Evolutionary conservation across 2,329 filamentous ascomycete genomes (phyloP), one percentile per base, ranked within the genome.

Genomic region (Penicillium olsonii): DNA sequence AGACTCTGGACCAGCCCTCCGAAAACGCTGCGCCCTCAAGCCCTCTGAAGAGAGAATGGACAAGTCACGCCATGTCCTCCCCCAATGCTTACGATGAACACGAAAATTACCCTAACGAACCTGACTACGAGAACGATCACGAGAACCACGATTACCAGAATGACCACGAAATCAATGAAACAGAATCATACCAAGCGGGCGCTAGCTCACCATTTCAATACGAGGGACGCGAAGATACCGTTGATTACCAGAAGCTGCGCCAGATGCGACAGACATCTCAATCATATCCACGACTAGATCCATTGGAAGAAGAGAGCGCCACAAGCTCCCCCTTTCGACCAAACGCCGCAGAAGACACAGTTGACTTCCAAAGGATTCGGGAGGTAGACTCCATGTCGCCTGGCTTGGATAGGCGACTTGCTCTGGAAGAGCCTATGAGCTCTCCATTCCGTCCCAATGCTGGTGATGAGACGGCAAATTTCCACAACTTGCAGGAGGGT

Each of bases 121-220:
- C 22, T 29, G 27, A 29, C 27, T 12, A 29, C 27, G 27, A 29
- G 4, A 29, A 29, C 27, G 27, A 9, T 4, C 3, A 31, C 29
- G 29, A 31, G n/a, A 31, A 50, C n/a, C 26, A 38, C 41, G 42
- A 45, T 14, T 29, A 38, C 11, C 40, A 37, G 6, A 39, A 48
- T 33, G 27, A 45, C 24, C 54, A 51, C 20, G 56, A 54, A 35
- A 41, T 48, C 34, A 49, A 61, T n/a, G 57, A 67, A 26, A 22
- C 50, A 10, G 51, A 57, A 20, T 61, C 60, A 37, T 48, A 58
- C 12, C 41, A 60, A 34, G 50, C 56, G 11, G 52, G 58, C 6
- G 65, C 64, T 8, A 74, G 70, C 43, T 74, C 71, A 1, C 71
- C 71, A 0, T 74, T 73, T 38, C 67, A 67, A 22, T 60, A 56